These are phyloP conservation scores for Trichoderma afroharzianum DNA, from an alignment of 2,329 filamentous ascomycete species.

Conservation along the genomic window DNA sequence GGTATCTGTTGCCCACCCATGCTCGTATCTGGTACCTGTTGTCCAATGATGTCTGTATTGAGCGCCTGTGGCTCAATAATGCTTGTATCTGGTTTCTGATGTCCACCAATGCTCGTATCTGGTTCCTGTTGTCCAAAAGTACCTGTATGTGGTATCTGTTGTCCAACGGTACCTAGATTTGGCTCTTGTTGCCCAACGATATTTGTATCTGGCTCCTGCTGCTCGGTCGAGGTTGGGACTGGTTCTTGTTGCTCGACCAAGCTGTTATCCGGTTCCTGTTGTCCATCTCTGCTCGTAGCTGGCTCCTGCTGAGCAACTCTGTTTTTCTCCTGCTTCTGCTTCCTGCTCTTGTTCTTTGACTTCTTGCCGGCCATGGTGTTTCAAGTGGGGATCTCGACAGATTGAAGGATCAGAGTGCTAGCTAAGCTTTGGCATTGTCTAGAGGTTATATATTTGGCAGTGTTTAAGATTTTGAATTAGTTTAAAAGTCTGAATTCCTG, in stretches of 20 bases:
- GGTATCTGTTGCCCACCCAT: not conserved
- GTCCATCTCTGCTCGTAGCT: not conserved
- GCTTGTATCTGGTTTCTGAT: not conserved
- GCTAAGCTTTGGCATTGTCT: not conserved
- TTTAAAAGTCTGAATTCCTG: not conserved
- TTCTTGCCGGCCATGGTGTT: not conserved
- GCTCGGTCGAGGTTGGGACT: not conserved
- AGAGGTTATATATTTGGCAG: not conserved
- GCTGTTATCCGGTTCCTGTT: not conserved
- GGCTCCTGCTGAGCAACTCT: not conserved
- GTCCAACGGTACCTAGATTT: not conserved
- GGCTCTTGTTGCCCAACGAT: not conserved
- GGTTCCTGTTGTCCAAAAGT: not conserved
- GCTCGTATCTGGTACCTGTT: not conserved
- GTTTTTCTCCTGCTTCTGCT: not conserved
- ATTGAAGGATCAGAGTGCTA: not conserved
- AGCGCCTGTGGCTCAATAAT: not conserved
- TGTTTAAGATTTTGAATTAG: not conserved
- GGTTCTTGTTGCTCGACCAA: not conserved
- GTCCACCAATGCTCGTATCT: not conserved
- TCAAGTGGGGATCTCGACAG: not conserved
- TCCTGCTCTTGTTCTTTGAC: not conserved
- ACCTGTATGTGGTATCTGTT: not conserved
- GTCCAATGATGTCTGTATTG: not conserved
- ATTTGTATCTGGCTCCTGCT: not conserved